Evolutionary conservation across 805 yeast species (phyloP).

Genomic region (Sugiyamaella floridensis): DNA sequence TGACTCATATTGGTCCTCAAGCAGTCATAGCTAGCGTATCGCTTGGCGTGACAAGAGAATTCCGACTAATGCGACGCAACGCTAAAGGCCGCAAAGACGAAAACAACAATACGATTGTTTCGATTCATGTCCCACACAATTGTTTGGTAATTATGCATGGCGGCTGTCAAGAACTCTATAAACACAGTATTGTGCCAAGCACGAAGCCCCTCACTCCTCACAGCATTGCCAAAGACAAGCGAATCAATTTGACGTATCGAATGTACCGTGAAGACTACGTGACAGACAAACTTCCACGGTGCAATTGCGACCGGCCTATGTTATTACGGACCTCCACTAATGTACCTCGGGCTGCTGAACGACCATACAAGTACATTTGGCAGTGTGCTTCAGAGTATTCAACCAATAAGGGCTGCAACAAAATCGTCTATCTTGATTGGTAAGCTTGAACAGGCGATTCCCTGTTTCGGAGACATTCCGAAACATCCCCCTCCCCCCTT

Average conservation of each 20-base stretch:
- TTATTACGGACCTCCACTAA: slow-evolving; percentile 50
- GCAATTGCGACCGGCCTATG: slow-evolving; percentile 43
- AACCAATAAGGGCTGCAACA: slow-evolving; percentile 22
- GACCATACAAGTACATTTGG: slow-evolving; percentile 61
- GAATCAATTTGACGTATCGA: slow-evolving; percentile 65
- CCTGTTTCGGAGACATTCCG: not conserved
- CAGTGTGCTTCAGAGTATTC: slow-evolving; percentile 41
- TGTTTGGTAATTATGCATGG: slow-evolving; percentile 67
- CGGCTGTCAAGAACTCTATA: slow-evolving; percentile 70
- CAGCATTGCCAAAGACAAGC: slow-evolving; percentile 40
- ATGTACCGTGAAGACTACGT: slow-evolving; percentile 39
- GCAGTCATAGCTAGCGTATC: slow-evolving; percentile 61
- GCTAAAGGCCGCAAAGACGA: slow-evolving; percentile 18
- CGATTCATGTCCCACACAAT: slow-evolving; percentile 65
- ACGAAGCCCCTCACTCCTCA: slow-evolving; percentile 37
- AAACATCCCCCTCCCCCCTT: too few species aligned
- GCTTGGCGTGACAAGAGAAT: slow-evolving; percentile 63
- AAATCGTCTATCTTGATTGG: slow-evolving; percentile 12
- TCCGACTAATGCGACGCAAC: slow-evolving; percentile 40
- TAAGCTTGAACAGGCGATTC: not conserved
- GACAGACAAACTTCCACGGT: slow-evolving; percentile 34
- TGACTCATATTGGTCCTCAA: slow-evolving; percentile 67
- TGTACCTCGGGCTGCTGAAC: slow-evolving; percentile 18
- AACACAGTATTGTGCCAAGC: slow-evolving; percentile 54
- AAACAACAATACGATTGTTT: slow-evolving; percentile 32